These are phyloP conservation scores for Sisymbrium altissimum DNA, from an alignment of 345 rosid species.

Conservation along the genomic window DNA sequence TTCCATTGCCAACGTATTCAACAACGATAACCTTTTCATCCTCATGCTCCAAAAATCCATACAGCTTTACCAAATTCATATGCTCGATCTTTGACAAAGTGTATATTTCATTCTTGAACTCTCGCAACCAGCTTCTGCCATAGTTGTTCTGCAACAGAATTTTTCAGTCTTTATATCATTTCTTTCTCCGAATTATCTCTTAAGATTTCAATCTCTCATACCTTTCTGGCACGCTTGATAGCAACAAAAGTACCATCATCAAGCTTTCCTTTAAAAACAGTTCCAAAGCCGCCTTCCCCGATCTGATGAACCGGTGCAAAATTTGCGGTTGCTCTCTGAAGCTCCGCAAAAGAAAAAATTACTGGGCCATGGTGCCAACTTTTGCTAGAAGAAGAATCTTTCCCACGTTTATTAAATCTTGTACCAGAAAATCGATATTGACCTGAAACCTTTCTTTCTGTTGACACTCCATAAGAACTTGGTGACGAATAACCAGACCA, in stretches of 20 bases:
- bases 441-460: slow-evolving; percentile 41
- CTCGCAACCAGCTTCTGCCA: slow-evolving; percentile 43
- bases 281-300: slow-evolving; percentile 84
- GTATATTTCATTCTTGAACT: slow-evolving; percentile 82
- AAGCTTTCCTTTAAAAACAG: slow-evolving; percentile 76
- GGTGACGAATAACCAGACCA: slow-evolving; percentile 50
- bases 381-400: slow-evolving; percentile 38
- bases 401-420: slow-evolving; percentile 15
- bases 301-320: slow-evolving; percentile 58
- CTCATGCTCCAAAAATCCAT: slow-evolving; percentile 67
- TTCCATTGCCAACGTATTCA: slow-evolving; percentile 79
- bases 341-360: slow-evolving; percentile 58
- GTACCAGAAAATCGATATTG: slow-evolving; percentile 44
- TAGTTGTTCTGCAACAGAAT: slow-evolving; percentile 49
- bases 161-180: slow-evolving; percentile 4
- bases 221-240: slow-evolving; percentile 86
- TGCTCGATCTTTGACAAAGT: slow-evolving; percentile 89
- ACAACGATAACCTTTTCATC: slow-evolving; percentile 72
- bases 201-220: slow-evolving; percentile 14
- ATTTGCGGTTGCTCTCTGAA: slow-evolving; percentile 69
- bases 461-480: slow-evolving; percentile 42
- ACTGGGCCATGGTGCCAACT: slow-evolving; percentile 40
- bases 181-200: background rate
- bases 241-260: slow-evolving; percentile 81
- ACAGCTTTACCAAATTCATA: slow-evolving; percentile 71